phyloP scores from a whole-genome alignment of 805 yeast species.

The Ogataea trehalophila region DNA sequence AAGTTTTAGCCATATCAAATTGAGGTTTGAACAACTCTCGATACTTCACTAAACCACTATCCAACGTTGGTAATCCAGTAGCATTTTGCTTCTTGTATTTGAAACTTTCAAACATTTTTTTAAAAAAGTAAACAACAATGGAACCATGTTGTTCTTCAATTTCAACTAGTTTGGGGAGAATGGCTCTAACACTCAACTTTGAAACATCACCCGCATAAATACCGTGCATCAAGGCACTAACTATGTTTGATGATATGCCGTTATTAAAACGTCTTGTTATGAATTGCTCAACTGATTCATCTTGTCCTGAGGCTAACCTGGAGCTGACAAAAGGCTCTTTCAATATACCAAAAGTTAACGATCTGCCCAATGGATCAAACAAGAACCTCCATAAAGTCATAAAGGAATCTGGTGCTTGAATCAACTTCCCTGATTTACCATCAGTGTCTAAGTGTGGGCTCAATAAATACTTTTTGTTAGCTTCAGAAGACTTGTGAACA shows the following conservation, averaged over 20 bases:
- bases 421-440: constrained; percentile 35
- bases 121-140: constrained; percentile 40
- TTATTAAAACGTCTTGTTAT: constrained; percentile 66
- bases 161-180: constrained; percentile 50
- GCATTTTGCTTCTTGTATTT: constrained; percentile 3
- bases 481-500: constrained; percentile 50
- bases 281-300: constrained; percentile 70
- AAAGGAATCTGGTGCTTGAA: constrained; percentile 47
- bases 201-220: constrained; percentile 83
- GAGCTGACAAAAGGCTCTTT: constrained; percentile 46
- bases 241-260: constrained; percentile 45
- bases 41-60: constrained; percentile 34
- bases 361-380: constrained; percentile 18
- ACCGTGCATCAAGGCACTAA: constrained; percentile 85
- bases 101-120: constrained; percentile 27
- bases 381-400: constrained; percentile 28
- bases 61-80: constrained; percentile 9
- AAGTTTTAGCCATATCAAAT: constrained; percentile 34
- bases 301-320: constrained; percentile 31
- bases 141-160: constrained; percentile 61
- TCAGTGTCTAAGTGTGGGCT: constrained; percentile 23
- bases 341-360: constrained; percentile 39
- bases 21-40: constrained; percentile 35
- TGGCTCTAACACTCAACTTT: constrained; percentile 58
- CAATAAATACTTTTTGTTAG: constrained; percentile 69